Percentiles rank a stretch among this genome's conserved stretches.
phyloP scores from a whole-genome alignment of 2,329 filamentous ascomycete species.

The Penicillium nordicum region DNA sequence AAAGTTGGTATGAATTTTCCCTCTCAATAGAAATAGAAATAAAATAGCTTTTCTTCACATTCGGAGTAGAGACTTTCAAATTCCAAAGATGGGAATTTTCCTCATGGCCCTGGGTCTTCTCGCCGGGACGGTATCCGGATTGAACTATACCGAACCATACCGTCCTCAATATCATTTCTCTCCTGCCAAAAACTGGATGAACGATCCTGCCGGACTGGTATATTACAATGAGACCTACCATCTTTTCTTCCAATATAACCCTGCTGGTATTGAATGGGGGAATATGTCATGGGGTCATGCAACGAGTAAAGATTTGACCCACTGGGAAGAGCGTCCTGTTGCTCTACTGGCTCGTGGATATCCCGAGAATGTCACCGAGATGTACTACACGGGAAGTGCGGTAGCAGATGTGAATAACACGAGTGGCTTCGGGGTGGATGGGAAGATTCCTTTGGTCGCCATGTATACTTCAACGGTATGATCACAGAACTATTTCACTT shows the following conservation, averaged over 20 bases:
- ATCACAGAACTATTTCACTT: neutral
- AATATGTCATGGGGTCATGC: constrained; percentile 28
- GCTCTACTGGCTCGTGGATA: constrained; percentile 48
- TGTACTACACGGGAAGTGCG: constrained; percentile 54
- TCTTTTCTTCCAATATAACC: constrained; percentile 27
- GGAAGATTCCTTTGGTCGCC: constrained; percentile 61
- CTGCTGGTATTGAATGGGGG: constrained; percentile 20
- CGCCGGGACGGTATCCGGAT: constrained; percentile 5
- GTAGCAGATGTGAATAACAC: constrained; percentile 64
- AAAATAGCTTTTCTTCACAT: neutral
- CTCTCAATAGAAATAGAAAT: neutral
- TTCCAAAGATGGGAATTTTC: neutral
- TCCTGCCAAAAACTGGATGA: constrained; percentile 7
- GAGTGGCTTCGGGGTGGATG: constrained; percentile 61
- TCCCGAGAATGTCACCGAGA: constrained; percentile 44
- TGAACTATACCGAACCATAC: constrained; percentile 8
- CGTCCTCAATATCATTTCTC: constrained; percentile 14
- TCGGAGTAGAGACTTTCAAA: neutral
- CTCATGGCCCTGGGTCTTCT: neutral
- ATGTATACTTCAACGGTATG: constrained; percentile 50
- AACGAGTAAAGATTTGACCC: constrained; percentile 42
- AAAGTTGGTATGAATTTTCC: neutral
- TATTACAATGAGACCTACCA: constrained; percentile 19
- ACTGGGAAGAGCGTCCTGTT: constrained; percentile 63
- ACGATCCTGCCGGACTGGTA: constrained; percentile 24